A percentile compares a stretch with the other conserved stretches of the same genome.
Evolutionary conservation across 2,329 filamentous ascomycete species (phyloP).

Genomic region (Aspergillus aculeatinus): DNA sequence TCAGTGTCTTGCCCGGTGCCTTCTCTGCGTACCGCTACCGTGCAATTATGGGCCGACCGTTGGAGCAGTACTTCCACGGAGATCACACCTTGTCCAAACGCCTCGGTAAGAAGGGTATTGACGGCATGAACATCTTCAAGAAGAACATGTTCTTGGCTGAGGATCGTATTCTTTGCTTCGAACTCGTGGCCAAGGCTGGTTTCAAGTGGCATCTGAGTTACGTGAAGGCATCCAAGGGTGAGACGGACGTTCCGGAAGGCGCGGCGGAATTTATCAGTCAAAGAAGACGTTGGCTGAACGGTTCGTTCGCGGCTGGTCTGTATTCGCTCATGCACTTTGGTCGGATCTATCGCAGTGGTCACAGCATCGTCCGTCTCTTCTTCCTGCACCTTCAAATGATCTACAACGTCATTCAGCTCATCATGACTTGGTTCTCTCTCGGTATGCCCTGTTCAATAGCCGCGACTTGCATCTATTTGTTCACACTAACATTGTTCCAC

Average conservation of each 20-base stretch:
- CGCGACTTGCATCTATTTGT: no score
- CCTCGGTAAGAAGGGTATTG: constrained; percentile 97
- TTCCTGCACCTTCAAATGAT: constrained; percentile 96
- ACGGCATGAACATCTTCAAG: constrained; percentile 99
- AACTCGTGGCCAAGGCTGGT: constrained; percentile 95
- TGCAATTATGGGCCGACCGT: constrained; percentile 93
- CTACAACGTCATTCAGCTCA: constrained; percentile 86
- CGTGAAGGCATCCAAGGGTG: constrained; percentile 98
- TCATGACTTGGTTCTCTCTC: constrained; percentile 85
- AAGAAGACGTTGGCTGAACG: constrained; percentile 97
- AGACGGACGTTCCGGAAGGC: constrained; percentile 97
- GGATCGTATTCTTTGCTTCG: constrained; percentile 99
- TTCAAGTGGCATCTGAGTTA: constrained; percentile 99
- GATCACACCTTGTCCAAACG: constrained; percentile 95
- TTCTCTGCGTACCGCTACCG: constrained; percentile 98
- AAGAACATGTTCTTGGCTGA: constrained; percentile 99
- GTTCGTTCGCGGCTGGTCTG: constrained; percentile 94
- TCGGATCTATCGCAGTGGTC: constrained; percentile 96
- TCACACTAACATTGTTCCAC: constrained; percentile 27
- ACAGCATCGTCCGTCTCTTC: constrained; percentile 98
- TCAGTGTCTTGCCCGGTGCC: constrained; percentile 95
- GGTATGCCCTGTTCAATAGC: constrained; percentile 34
- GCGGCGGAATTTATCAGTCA: constrained; percentile 96
- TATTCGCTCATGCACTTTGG: constrained; percentile 98
- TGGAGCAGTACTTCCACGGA: constrained; percentile 99